A percentile compares a stretch with the other conserved stretches of the same genome.
These are phyloP conservation scores for Otatea glauca DNA, from an alignment of 176 grass and related monocot genomes.

Conservation along the genomic window DNA sequence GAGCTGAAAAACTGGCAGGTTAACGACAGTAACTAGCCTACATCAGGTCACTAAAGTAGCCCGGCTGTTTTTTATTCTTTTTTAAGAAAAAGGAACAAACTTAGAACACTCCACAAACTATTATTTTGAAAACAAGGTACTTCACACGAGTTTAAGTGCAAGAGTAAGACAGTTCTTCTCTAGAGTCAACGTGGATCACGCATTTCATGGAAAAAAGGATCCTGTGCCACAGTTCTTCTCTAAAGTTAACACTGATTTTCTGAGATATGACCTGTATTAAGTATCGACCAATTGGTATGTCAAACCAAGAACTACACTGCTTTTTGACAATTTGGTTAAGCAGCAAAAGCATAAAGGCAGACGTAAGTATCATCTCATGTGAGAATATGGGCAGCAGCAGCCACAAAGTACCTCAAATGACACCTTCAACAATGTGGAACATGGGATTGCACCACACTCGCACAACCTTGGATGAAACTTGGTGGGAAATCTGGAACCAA, in stretches of 20 bases:
- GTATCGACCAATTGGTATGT: conserved; percentile 36
- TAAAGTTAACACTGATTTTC: background rate
- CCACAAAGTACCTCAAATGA: too few species aligned
- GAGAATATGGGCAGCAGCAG: too few species aligned
- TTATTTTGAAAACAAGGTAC: background rate
- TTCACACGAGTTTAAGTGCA: background rate
- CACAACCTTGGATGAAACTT: too few species aligned
- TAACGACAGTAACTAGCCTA: background rate
- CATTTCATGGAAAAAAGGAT: background rate
- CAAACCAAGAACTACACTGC: conserved; percentile 48
- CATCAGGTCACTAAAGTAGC: background rate
- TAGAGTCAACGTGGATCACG: background rate
- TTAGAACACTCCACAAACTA: background rate
- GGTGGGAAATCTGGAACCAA: too few species aligned
- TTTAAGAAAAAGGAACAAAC: too few species aligned
- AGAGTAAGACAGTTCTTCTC: background rate
- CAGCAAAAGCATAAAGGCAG: too few species aligned
- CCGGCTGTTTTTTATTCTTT: too few species aligned
- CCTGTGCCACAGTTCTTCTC: background rate
- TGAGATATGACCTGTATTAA: background rate
- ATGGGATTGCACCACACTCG: too few species aligned
- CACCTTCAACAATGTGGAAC: too few species aligned
- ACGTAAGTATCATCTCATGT: too few species aligned
- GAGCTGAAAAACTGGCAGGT: background rate
- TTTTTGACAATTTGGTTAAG: background rate